Evolutionary conservation across 75 land plant species (phyloP), one percentile per base, ranked within the genome.

Genomic region (Larix kaempferi): DNA sequence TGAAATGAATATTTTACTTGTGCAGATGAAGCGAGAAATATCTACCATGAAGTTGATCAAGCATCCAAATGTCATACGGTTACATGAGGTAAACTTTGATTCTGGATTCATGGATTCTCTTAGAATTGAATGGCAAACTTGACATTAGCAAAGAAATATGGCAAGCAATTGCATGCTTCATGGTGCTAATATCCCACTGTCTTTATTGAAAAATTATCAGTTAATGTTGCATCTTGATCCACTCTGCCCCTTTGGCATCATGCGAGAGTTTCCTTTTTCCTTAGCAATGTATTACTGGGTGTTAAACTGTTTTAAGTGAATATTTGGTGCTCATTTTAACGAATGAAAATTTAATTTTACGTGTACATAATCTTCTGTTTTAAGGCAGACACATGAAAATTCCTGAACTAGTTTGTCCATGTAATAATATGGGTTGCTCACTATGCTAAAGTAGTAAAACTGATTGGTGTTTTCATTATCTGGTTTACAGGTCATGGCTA

Each of bases 401-500:
- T 29, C 39, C 49, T 35, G 39, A 10, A 8, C 11, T 49, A 67
- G n/a, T 39, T 67, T 67, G 44, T 6, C 21, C 3, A 67, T 33
- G 21, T 67, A 67, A 33, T 7, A 29, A 39, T 11, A 67, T 39
- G 39, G 22, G 71, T 21, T 67, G 37, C 71, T 16, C 21, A 67
- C 37, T 39, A 3, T 41, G 17, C 22, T 39, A 39, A 67, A 67
- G 39, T 67, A 67, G 67, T 64, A 14, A 14, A 5, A 67, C 49
- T 67, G 17, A 17, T 67, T 35, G 21, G 11, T 19, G 21, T 39
- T 39, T 8, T 64, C 22, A 67, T 35, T 10, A 35, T 35, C 54
- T 59, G 65, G 41, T 81, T 26, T 33, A 58, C 61, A 94, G 98
- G 98, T 94, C 57, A 83, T 94, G 91, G 98, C 98, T 52, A 94